Evolutionary conservation across 1,284 basidiomycete genomes (phyloP).

Genomic region (Malassezia slooffiae): DNA sequence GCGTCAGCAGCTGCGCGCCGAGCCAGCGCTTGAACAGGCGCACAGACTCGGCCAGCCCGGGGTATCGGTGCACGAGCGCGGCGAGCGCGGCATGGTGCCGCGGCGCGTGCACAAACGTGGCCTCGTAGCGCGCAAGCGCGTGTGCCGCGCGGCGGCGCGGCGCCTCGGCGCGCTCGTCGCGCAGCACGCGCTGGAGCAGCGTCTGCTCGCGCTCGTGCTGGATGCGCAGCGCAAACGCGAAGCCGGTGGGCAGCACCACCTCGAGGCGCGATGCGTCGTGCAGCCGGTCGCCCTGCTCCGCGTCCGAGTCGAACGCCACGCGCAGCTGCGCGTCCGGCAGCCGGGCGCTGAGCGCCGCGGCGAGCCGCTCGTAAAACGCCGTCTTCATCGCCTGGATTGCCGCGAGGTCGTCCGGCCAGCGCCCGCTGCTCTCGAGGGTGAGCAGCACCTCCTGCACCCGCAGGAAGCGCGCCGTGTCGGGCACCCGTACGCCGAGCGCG

Average conservation of each 20-base stretch:
- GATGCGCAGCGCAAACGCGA: conserved; percentile 73
- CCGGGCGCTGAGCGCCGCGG: conserved; percentile 23
- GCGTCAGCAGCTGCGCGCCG: conserved; percentile 68
- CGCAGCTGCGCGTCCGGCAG: conserved; percentile 12
- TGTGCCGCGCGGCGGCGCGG: conserved; percentile 54
- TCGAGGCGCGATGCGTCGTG: conserved; percentile 66
- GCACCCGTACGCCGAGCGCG: conserved; percentile 35
- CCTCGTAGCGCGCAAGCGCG: conserved; percentile 58
- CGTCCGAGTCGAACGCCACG: conserved; percentile 50
- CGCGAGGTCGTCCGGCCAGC: conserved; percentile 87
- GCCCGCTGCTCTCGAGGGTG: conserved; percentile 62
- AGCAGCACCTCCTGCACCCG: conserved; percentile 51
- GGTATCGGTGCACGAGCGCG: conserved; percentile 65
- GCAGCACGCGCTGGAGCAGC: conserved; percentile 61
- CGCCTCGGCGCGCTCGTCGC: conserved; percentile 41
- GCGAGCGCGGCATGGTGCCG: conserved; percentile 74
- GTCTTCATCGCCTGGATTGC: conserved; percentile 92
- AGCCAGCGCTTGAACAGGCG: conserved; percentile 88
- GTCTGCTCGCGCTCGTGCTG: conserved; percentile 76
- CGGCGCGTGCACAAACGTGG: conserved; percentile 66
- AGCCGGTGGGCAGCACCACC: conserved; percentile 67
- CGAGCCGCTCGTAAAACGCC: conserved; percentile 55
- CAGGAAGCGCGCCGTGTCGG: conserved; percentile 42
- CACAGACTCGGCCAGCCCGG: conserved; percentile 71
- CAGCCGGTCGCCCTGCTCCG: conserved; percentile 47